A percentile compares a stretch with the other conserved stretches of the same genome.
Conservation (phyloP, 202 grass and related monocot species). For the Setaria viridis region DNA sequence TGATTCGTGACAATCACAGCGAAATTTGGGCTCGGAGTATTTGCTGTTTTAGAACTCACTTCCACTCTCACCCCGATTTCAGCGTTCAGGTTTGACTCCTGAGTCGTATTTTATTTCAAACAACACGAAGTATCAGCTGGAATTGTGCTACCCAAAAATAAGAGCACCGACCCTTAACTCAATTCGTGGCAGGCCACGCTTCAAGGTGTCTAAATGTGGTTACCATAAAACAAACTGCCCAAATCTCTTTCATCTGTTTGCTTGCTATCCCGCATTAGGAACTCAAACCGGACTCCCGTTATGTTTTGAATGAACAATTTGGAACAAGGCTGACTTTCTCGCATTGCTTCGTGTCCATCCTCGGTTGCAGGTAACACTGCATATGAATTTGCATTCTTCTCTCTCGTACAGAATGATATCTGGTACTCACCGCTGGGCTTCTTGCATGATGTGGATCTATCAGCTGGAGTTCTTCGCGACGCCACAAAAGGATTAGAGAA, state of each 20-base stretch:
- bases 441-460: conserved; percentile 31
- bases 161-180: conserved; percentile 4
- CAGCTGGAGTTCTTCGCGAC: conserved; percentile 50
- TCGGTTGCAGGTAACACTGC: conserved; percentile 52
- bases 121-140: background rate
- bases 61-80: background rate
- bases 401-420: conserved; percentile 33
- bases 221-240: background rate
- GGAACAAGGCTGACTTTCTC: background rate
- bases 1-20: background rate
- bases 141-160: conserved; percentile 42
- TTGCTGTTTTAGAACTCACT: too few species aligned
- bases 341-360: background rate
- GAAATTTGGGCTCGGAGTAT: background rate
- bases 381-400: conserved; percentile 54
- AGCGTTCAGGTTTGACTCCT: background rate
- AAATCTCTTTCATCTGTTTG: conserved; percentile 31
- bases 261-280: background rate
- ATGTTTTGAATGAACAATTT: background rate
- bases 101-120: background rate
- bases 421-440: conserved; percentile 40
- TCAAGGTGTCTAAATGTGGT: conserved; percentile 36
- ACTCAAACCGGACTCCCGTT: background rate
- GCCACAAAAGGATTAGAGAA: conserved; percentile 49
- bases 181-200: conserved; percentile 32